Evolutionary conservation across 495 filamentous ascomycete species (phyloP).

Genomic region (Venustampulla echinocandica): DNA sequence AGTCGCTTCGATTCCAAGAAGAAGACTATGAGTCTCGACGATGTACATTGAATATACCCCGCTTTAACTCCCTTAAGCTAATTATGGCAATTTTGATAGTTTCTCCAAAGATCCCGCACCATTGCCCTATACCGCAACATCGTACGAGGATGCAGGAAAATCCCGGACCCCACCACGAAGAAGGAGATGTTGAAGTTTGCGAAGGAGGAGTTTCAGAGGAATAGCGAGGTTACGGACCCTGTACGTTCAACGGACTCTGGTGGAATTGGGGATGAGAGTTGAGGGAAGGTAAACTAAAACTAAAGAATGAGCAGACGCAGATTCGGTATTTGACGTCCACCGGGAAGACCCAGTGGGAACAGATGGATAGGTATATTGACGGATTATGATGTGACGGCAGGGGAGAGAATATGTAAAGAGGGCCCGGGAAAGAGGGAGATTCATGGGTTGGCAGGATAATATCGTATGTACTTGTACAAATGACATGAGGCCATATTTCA

Average conservation of each 20-base stretch:
- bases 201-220: conserved; percentile 66
- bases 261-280: not conserved
- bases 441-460: too few species aligned
- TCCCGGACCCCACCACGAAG: conserved; percentile 43
- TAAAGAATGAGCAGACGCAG: conserved; percentile 27
- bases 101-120: conserved; percentile 47
- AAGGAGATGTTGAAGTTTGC: conserved; percentile 64
- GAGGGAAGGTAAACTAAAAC: too few species aligned
- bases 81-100: conserved; percentile 31
- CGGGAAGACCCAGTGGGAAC: conserved; percentile 51
- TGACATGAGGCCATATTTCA: too few species aligned
- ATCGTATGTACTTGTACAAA: too few species aligned
- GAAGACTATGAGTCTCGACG: conserved; percentile 38
- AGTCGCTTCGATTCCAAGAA: conserved; percentile 14
- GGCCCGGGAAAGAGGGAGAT: too few species aligned
- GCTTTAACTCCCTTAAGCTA: not conserved
- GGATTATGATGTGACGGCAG: conserved; percentile 30
- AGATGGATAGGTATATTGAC: conserved; percentile 50
- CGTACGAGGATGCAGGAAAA: conserved; percentile 39
- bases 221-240: conserved; percentile 60
- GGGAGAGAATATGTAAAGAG: not conserved
- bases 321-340: conserved; percentile 49
- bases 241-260: conserved; percentile 32
- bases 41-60: conserved; percentile 30
- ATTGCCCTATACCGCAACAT: conserved; percentile 52